Conservation (phyloP, 306 rosid genomes). For the Cicer judaicum region DNA sequence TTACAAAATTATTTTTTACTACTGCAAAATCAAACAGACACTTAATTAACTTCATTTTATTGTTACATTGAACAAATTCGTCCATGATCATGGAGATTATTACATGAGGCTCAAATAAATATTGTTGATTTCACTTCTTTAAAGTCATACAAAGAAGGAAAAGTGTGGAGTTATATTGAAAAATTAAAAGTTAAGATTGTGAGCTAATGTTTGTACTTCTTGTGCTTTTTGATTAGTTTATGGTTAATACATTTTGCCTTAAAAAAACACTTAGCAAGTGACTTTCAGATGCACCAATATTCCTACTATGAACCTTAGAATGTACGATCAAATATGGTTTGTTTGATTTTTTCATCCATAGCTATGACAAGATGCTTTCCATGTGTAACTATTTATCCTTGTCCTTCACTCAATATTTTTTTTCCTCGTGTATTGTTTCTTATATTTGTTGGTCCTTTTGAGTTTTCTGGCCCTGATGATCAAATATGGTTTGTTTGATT, state of each 20-base stretch:
- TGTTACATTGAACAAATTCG: not conserved
- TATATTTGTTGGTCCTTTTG: conserved; percentile 25
- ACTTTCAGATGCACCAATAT: not conserved
- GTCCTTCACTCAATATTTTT: conserved; percentile 25
- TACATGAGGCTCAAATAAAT: not conserved
- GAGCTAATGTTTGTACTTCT: not conserved
- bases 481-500: too few species aligned
- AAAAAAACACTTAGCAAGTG: not conserved
- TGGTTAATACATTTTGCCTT: too few species aligned
- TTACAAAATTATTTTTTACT: too few species aligned
- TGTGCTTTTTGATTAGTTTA: too few species aligned
- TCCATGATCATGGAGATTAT: not conserved
- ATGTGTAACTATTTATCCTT: conserved; percentile 7
- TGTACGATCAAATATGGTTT: not conserved
- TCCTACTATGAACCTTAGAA: not conserved
- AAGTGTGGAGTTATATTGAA: not conserved
- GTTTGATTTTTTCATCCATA: conserved; percentile 7
- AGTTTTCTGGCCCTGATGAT: conserved; percentile 30
- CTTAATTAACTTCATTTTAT: not conserved
- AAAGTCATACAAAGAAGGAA: not conserved
- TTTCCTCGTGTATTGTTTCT: conserved; percentile 16
- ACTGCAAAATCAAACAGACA: too few species aligned
- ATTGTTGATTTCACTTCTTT: not conserved
- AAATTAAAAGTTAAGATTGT: not conserved
- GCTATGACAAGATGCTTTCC: conserved; percentile 16